Base-by-base conservation (phyloP, 225 moss, liverwort and hornwort species). In the Pleurozium schreberi region DNA sequence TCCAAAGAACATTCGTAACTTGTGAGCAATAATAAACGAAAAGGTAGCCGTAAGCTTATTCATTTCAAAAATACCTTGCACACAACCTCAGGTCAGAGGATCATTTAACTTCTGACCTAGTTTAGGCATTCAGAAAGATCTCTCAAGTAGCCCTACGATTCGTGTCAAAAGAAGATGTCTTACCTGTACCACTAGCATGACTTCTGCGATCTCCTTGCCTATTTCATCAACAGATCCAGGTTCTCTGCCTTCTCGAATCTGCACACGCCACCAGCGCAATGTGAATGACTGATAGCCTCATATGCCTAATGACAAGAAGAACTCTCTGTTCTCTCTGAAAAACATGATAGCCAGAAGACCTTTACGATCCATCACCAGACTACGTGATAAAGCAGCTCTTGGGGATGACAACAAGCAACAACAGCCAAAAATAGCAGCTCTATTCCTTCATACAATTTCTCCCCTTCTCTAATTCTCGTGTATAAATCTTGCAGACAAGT, bases 191-290 rank as follows among this genome's bases (percentile, higher is more conserved):
- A 97, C 90, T 85, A 99, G 93, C 97, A 99, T 99, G 47, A 95
- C 96, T 90, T 99, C 99, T 82, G 90, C 87, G 61, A 97, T 92
- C 73, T 94, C 88, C 90, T 94, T 89, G 86, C 88, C 86, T 76
- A 90, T 81, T 90, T 91, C 95, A 77, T 89, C 85, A 76, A 74
- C 89, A 81, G 93, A 88, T 82, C 84, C 92, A 89, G 90, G 91
- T 86, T 94, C 94, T 88, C 99, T 93, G 80, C 99, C 99, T 92
- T 99, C 99, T 79, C 99, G 95, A 88, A 99, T 97, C 99, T 99
- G 92, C 70, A 75, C 81, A 87, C 53, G 42, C 42, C 80, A 91
- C 63, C 81, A 91, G 80, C 34, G 22, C 65, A 34, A 22, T 79
- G 60, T 85, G 69, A 90, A 74, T 58, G 40, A 82, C 63, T 82